Evolutionary conservation across 1,284 basidiomycete genomes (phyloP).

Genomic region (Pisolithus thermaeus): DNA sequence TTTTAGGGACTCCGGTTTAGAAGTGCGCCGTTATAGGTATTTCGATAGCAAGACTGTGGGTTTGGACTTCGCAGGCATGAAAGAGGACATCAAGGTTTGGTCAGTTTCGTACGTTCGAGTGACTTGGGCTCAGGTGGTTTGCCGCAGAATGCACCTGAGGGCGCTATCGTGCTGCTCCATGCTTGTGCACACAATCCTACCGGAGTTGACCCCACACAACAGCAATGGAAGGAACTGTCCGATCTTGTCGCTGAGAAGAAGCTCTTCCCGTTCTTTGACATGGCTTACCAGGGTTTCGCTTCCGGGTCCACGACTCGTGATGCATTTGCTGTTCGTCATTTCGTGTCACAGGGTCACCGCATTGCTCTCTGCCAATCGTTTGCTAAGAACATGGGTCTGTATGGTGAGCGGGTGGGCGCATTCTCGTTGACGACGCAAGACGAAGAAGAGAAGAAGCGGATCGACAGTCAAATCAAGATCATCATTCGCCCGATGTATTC

Average conservation of each 20-base stretch:
- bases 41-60: slow-evolving; percentile 94
- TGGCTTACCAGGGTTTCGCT: slow-evolving; percentile 97
- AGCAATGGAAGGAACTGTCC: slow-evolving; percentile 92
- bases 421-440: slow-evolving; percentile 78
- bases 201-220: slow-evolving; percentile 90
- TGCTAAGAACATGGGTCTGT: slow-evolving; percentile 99
- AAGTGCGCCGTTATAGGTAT: slow-evolving; percentile 91
- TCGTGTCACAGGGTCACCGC: slow-evolving; percentile 85
- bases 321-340: slow-evolving; percentile 93
- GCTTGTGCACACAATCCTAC: slow-evolving; percentile 99
- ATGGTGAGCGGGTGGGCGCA: slow-evolving; percentile 95
- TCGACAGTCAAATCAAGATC: slow-evolving; percentile 94
- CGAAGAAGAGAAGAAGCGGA: slow-evolving; percentile 81
- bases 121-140: not conserved
- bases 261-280: slow-evolving; percentile 92
- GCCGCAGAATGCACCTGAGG: slow-evolving; percentile 64
- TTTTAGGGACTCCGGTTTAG: slow-evolving; percentile 88
- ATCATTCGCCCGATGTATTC: slow-evolving; percentile 98
- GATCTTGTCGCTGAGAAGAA: slow-evolving; percentile 83
- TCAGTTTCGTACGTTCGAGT: not conserved
- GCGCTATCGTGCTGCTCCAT: slow-evolving; percentile 81
- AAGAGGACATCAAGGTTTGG: slow-evolving; percentile 75
- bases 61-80: slow-evolving; percentile 90
- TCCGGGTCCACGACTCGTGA: slow-evolving; percentile 87
- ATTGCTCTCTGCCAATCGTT: slow-evolving; percentile 90